These are phyloP conservation scores for Pseudogymnoascus sp. DNA, from an alignment of 2,329 filamentous ascomycete genomes.

Conservation along the genomic window DNA sequence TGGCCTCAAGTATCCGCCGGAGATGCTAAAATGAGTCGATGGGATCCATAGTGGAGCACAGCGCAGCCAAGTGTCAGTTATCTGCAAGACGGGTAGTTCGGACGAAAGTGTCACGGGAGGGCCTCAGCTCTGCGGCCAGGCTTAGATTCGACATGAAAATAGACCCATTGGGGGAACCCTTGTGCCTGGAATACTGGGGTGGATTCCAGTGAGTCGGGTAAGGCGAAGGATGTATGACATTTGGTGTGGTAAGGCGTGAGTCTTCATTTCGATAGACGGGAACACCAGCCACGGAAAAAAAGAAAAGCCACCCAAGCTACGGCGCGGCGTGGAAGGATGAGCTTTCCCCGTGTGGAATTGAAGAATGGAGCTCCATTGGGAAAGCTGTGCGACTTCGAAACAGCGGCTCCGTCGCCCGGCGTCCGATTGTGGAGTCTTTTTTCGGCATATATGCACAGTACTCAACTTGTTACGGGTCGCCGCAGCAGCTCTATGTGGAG, in stretches of 20 bases:
- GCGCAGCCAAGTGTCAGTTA: background rate
- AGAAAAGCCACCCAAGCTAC: background rate
- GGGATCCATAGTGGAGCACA: background rate
- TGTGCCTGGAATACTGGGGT: background rate
- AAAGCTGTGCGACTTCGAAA: constrained; percentile 2
- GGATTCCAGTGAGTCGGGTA: background rate
- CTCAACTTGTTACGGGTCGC: background rate
- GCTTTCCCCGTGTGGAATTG: background rate
- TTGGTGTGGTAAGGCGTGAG: constrained; percentile 6
- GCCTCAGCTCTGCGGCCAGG: constrained; percentile 4
- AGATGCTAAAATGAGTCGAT: constrained; percentile 4
- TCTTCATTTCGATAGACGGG: background rate
- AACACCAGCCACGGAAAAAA: background rate
- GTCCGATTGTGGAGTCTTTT: constrained; percentile 7
- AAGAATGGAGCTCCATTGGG: constrained; percentile 8
- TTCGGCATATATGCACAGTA: constrained; percentile 2
- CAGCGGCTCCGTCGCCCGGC: background rate
- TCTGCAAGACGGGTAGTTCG: constrained; percentile 4
- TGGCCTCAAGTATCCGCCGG: background rate
- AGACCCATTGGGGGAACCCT: background rate
- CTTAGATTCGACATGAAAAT: background rate
- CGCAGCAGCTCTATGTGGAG: constrained; percentile 6
- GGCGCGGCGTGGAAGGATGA: background rate
- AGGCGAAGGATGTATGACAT: background rate
- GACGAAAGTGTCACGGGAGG: constrained; percentile 7